Evolutionary conservation across 2,329 filamentous ascomycete species (phyloP), one percentile per base, ranked within the genome.

Genomic region (Trichoderma arundinaceum): DNA sequence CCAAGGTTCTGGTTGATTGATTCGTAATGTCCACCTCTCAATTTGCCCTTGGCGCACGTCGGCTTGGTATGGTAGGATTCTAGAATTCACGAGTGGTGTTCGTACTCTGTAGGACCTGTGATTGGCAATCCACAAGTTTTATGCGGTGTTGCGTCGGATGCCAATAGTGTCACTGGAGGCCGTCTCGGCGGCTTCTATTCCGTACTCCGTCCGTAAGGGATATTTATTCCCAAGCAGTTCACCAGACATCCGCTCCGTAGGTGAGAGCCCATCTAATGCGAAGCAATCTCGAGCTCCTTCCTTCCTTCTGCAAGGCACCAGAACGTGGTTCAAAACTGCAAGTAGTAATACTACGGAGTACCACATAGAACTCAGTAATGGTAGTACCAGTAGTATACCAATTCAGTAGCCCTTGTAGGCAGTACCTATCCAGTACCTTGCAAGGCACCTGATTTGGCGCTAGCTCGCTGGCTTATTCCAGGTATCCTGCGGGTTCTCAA

Each of bases 371-470:
- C 8, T 12, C 38, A 33, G 17, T 15, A 3, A 17, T 51, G 22
- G 3, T n/a, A 51, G 2, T 28, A 28, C n/a, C n/a, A 4, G 22
- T 28, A 28, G 22, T 28, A 28, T 28, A 28, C 22, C 2, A 28
- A 28, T 28, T 28, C 22, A 28, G 22, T 4, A 28, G 22, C 4
- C 22, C 22, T 28, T 28, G 22, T 28, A 28, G 22, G 28, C 28
- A 44, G 49, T 53, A 62, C 59, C 39, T 53, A 35, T 22, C n/a
- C n/a, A 13, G 48, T 63, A 63, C 48, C 59, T 54, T 63, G 49
- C 49, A 46, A 28, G 17, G 28, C 28, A 35, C 49, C 48, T n/a
- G 32, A 15, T 28, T 46, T n/a, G 7, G 49, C 19, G 39, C 44
- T 63, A 54, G 60, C 17, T 32, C 22, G 39, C 33, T 38, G 49